Percentiles rank a stretch among this genome's conserved stretches.
phyloP scores from a whole-genome alignment of 106 monocot species.

The Phalaenopsis equestris region DNA sequence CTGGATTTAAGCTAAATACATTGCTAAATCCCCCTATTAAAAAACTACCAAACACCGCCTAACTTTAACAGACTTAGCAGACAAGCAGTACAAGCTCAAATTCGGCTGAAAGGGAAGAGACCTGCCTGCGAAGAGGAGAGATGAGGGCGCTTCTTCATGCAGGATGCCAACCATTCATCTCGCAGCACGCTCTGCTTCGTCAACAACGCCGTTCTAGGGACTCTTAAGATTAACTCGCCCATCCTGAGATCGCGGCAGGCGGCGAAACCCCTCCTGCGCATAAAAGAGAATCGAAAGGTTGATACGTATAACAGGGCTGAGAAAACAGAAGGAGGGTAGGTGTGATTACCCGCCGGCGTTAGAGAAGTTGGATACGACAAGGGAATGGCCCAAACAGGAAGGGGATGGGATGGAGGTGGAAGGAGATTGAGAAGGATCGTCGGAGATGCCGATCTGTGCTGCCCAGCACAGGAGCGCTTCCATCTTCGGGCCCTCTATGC shows the following conservation, averaged over 20 bases:
- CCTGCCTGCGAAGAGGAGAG: constrained; percentile 61
- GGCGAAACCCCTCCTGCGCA: constrained; percentile 65
- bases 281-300: neutral
- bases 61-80: neutral
- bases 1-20: no score
- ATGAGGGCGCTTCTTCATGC: constrained; percentile 22
- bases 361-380: constrained; percentile 56
- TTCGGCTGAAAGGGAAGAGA: neutral
- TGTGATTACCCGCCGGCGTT: constrained; percentile 65
- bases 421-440: constrained; percentile 16
- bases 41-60: no score
- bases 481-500: constrained; percentile 9
- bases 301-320: neutral
- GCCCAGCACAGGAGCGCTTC: constrained; percentile 65
- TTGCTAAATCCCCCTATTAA: no score
- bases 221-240: constrained; percentile 63
- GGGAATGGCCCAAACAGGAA: constrained; percentile 58
- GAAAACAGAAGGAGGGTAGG: neutral
- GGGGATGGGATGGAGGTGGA: constrained; percentile 7
- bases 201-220: constrained; percentile 60
- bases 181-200: constrained; percentile 56
- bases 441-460: constrained; percentile 62
- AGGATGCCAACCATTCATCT: constrained; percentile 37
- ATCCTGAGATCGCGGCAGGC: constrained; percentile 54
- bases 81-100: neutral